Conservation (phyloP, 257 asterid species). For the Capsicum chinense region DNA sequence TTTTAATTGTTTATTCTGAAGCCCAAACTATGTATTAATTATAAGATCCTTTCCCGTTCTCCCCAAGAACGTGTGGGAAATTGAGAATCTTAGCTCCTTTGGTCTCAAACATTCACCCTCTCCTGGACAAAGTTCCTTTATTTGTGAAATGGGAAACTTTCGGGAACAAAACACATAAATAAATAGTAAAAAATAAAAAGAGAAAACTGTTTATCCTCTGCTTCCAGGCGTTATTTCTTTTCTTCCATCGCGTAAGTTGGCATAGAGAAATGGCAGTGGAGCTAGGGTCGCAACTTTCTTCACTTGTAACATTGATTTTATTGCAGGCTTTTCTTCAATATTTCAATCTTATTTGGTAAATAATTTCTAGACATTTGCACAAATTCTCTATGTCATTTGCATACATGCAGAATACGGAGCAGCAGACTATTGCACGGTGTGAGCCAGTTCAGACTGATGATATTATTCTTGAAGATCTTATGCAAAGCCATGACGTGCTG, state of each 20-base stretch:
- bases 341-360: constrained; percentile 12
- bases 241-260: background rate
- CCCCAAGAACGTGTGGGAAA: background rate
- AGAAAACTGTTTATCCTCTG: background rate
- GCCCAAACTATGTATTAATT: background rate
- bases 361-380: background rate
- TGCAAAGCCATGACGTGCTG: constrained; percentile 81
- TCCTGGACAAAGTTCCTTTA: constrained; percentile 1
- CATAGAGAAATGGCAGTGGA: background rate
- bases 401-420: constrained; percentile 43
- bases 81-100: background rate
- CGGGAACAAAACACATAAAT: background rate
- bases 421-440: constrained; percentile 40
- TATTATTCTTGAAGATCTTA: constrained; percentile 54
- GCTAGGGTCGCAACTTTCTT: background rate
- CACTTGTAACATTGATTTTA: background rate
- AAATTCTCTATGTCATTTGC: constrained; percentile 10
- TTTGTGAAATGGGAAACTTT: background rate
- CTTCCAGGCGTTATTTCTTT: background rate
- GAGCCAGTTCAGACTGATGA: constrained; percentile 54
- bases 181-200: background rate
- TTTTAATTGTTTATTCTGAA: background rate
- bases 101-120: background rate
- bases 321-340: constrained; percentile 14
- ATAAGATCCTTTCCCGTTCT: background rate